These are phyloP conservation scores for Penicillium frequentans DNA, from an alignment of 2,329 filamentous ascomycete genomes.

Conservation along the genomic window DNA sequence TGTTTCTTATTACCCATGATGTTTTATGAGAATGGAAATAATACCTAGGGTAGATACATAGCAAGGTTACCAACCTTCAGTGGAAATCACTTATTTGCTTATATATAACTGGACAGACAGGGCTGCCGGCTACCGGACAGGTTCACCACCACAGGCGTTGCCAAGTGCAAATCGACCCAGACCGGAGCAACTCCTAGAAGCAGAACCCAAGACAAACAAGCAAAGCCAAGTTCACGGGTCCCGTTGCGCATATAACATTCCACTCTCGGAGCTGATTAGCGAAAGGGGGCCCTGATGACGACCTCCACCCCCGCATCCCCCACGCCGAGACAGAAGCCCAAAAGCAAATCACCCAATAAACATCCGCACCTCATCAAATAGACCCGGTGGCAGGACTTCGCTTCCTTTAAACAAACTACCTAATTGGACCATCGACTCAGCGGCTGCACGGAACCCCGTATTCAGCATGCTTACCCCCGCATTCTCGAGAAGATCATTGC, in stretches of 20 bases:
- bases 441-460: neutral
- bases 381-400: neutral
- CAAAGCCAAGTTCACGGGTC: neutral
- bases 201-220: neutral
- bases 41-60: neutral
- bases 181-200: neutral
- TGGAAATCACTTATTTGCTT: too few species aligned
- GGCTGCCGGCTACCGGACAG: too few species aligned
- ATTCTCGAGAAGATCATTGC: slow-evolving; percentile 16
- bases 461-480: slow-evolving; percentile 11
- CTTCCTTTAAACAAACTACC: neutral
- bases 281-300: neutral
- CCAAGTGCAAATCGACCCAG: neutral
- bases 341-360: neutral
- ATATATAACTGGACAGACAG: neutral
- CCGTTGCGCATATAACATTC: neutral
- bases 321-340: neutral
- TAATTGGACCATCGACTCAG: neutral
- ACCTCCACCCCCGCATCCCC: slow-evolving; percentile 2
- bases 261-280: neutral
- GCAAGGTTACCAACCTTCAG: too few species aligned
- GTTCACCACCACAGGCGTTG: too few species aligned
- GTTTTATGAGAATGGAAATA: neutral
- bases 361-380: neutral
- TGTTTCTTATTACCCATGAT: too few species aligned